Percentiles rank a stretch among this genome's conserved stretches.
Evolutionary conservation across 305 asterid genomes (phyloP).

Genomic region (Solanum hybrid): DNA sequence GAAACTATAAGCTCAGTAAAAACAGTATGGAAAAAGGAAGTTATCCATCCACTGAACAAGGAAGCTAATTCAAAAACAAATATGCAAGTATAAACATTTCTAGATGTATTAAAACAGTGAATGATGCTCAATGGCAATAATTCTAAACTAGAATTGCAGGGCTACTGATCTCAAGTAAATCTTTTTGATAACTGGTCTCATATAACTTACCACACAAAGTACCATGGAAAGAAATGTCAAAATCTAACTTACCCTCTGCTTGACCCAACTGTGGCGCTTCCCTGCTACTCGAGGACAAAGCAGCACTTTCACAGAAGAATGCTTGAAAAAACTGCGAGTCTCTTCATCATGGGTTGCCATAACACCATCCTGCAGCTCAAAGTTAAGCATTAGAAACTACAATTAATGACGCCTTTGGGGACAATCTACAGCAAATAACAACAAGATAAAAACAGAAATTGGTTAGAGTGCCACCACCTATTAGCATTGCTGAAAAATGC

Average conservation of each 20-base stretch:
- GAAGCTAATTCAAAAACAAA: neutral
- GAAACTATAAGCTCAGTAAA: neutral
- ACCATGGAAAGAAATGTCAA: neutral
- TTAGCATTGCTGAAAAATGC: neutral
- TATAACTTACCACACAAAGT: neutral
- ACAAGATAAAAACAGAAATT: neutral
- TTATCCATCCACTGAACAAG: neutral
- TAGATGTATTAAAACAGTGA: neutral
- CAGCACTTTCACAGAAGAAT: conserved; percentile 93
- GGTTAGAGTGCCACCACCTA: neutral
- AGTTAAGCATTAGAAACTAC: neutral
- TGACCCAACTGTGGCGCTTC: conserved; percentile 92
- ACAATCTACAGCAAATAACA: neutral
- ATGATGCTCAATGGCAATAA: neutral
- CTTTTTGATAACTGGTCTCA: neutral
- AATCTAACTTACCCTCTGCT: conserved; percentile 62
- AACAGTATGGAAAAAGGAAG: neutral
- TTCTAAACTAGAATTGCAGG: neutral
- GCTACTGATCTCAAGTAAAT: neutral
- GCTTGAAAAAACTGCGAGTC: conserved; percentile 84
- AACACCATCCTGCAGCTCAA: conserved; percentile 73
- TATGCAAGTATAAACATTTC: neutral
- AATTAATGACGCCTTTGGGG: neutral
- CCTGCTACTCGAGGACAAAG: conserved; percentile 97
- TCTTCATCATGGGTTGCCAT: conserved; percentile 99